Evolutionary conservation across 2,329 filamentous ascomycete species (phyloP), one percentile per base, ranked within the genome.

Genomic region (Alternaria triticina): DNA sequence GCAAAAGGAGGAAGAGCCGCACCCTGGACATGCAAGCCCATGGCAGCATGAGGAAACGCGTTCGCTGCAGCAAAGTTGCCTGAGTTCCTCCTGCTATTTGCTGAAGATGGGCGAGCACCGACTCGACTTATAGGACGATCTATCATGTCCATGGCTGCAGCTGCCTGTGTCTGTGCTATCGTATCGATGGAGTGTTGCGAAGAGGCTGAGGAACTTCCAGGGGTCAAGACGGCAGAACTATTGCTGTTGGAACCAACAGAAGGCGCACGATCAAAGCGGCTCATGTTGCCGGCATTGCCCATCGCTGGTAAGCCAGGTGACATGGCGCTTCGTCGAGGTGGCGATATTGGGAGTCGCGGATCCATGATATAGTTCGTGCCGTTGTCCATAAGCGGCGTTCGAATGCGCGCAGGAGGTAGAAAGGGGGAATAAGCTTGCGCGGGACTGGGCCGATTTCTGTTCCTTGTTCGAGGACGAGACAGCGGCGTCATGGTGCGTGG

Each of bases 401-500:
- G 74, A 36, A 79, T 61, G 56, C 79, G 72, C 10, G 75, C 58
- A 46, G 77, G 77, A 43, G 77, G 71, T 43, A 74, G 64, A 56
- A 79, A 77, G 4, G 77, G 79, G 8, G 79, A 79, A 54, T 75
- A 79, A 13, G 72, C 69, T 54, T 74, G 73, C 50, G 77, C 76
- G 28, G 78, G 77, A 55, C 76, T 79, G 49, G 74, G 74, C 43
- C 80, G 71, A 60, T 81, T 80, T 28, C 80, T 65, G 54, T 81
- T 81, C 28, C 77, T 70, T 9, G 80, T 81, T 25, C 79, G 70
- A 45, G 80, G 79, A 27, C 80, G 77, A 52, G 75, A 70, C 54
- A 82, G 70, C 15, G 80, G 80, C 15, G 80, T 82, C 12, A 75
- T 78, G 20, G 77, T 74, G 28, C 79, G 77, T 55, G 76, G 69